Conservation (phyloP, 345 rosid species). For the Arabis hirsuta region DNA sequence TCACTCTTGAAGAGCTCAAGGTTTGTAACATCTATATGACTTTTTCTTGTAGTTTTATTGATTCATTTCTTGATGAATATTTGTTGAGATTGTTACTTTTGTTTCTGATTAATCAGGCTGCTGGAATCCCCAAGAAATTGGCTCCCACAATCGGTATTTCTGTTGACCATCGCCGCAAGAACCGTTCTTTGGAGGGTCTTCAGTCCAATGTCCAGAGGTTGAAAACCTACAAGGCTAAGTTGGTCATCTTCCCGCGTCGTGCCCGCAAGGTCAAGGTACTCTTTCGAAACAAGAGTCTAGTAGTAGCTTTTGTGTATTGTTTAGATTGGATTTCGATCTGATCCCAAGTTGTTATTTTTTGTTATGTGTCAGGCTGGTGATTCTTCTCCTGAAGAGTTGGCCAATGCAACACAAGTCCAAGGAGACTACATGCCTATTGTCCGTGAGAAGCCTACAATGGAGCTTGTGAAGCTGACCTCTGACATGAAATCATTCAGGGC, state of each 20-base stretch:
- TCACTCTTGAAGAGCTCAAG: conserved; percentile 89
- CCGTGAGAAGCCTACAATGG: conserved; percentile 68
- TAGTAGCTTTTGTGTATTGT: background rate
- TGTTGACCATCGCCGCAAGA: conserved; percentile 77
- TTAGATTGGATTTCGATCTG: background rate
- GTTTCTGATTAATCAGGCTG: conserved; percentile 31
- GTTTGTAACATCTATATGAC: conserved; percentile 28
- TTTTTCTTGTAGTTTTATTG: background rate
- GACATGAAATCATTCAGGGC: conserved; percentile 87
- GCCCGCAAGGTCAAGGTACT: conserved; percentile 71
- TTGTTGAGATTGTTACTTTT: background rate
- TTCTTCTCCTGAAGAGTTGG: conserved; percentile 78
- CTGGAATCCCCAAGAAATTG: conserved; percentile 67
- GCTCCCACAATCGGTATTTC: conserved; percentile 78
- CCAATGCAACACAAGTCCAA: conserved; percentile 82
- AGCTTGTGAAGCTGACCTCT: conserved; percentile 71
- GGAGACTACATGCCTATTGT: conserved; percentile 70
- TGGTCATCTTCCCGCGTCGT: conserved; percentile 85
- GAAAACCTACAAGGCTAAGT: conserved; percentile 84
- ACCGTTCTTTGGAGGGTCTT: conserved; percentile 70
- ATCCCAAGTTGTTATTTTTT: background rate
- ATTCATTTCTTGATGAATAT: background rate
- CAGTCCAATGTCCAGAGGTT: conserved; percentile 81
- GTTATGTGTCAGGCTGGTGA: conserved; percentile 73
- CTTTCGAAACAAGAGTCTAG: background rate